Evolutionary conservation across 169 alveolate genomes (phyloP), one percentile per base, ranked within the genome.

Genomic region (Plasmodium relictum): DNA sequence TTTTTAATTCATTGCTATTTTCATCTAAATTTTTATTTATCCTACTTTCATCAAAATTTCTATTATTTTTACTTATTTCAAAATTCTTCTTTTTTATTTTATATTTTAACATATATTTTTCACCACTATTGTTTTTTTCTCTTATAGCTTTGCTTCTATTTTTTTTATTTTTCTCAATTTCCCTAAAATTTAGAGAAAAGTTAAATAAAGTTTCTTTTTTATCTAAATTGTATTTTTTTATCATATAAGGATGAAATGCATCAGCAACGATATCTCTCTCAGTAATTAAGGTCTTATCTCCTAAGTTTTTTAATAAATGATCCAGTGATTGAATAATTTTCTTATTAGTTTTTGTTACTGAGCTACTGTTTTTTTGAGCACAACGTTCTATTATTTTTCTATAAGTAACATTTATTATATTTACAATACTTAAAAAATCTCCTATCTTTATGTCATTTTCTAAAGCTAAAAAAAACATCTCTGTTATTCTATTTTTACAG

Each of bases 381-480:
- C 71, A 65, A n/a, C 66, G 83, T 20, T 80, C 90, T 0, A 80
- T 68, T 24, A 80, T n/a, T 41, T 61, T 80, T 20, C 90, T 50
- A 14, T 80, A 80, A 37, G 48, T 80, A 7, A 61, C 9, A 52
- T 80, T 80, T 37, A 80, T 80, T 31, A 66, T 80, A 18, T 80
- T 80, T 44, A 80, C 73, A 9, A 80, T 80, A 8, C 42, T 80
- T 39, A 48, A 41, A 44, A 48, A 80, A 31, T 80, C 90, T 44
- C 66, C 90, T 5, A 80, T 80, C 42, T 80, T 50, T n/a, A 80
- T 80, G 54, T 80, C 70, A 16, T 80, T 80, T 50, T 80, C 90
- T 18, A 80, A 26, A 0, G 90, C 42, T 7, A 80, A 45, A 39
- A 66, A 80, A 37, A 80, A 66, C 83, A 80, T 80, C 50, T 80